Percentiles rank a stretch among this genome's conserved stretches.
Evolutionary conservation across 2,329 filamentous ascomycete genomes (phyloP).

Genomic region (Monascus ruber): DNA sequence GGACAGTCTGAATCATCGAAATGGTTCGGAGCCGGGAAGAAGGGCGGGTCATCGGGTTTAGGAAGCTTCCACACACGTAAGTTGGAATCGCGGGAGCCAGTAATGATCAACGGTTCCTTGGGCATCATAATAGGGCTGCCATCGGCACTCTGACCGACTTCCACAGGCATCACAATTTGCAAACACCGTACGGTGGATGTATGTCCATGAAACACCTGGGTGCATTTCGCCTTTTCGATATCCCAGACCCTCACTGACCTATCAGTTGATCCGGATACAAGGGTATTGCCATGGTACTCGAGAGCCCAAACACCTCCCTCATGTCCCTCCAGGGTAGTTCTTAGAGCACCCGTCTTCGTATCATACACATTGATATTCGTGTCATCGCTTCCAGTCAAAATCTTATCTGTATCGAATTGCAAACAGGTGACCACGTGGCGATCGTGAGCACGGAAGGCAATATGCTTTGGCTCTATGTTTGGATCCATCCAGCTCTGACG

Average conservation of each 20-base stretch:
- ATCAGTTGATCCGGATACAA: constrained; percentile 94
- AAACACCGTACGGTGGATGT: constrained; percentile 94
- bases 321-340: constrained; percentile 77
- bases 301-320: constrained; percentile 97
- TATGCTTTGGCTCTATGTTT: constrained; percentile 73
- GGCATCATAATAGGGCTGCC: constrained; percentile 79
- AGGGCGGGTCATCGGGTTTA: constrained; percentile 61
- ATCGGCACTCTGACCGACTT: constrained; percentile 59
- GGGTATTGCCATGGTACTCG: constrained; percentile 87
- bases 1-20: constrained; percentile 69
- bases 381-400: constrained; percentile 93
- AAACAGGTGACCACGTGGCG: constrained; percentile 95
- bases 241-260: constrained; percentile 99
- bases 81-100: constrained; percentile 87
- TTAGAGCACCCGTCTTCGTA: constrained; percentile 80
- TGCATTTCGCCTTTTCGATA: constrained; percentile 82
- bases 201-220: constrained; percentile 93
- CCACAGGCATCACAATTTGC: constrained; percentile 80
- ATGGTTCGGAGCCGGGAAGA: constrained; percentile 68
- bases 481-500: constrained; percentile 80
- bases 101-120: constrained; percentile 90
- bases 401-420: constrained; percentile 96
- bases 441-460: constrained; percentile 93
- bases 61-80: constrained; percentile 91
- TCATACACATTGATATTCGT: constrained; percentile 97